phyloP scores from a whole-genome alignment of 1,284 basidiomycete species.

The Leccinum griseonigrum region DNA sequence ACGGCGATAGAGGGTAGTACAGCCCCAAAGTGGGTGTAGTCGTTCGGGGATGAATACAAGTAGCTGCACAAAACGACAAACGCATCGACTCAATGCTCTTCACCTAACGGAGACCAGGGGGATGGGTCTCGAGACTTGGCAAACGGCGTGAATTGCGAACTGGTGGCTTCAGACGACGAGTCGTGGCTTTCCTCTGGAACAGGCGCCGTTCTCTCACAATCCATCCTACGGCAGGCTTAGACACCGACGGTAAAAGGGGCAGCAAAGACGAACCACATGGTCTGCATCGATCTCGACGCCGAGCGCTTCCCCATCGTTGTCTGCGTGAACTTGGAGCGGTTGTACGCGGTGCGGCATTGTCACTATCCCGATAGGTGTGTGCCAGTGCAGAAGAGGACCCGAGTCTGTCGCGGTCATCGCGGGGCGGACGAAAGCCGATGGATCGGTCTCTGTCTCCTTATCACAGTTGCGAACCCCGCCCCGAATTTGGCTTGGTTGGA shows the following conservation, averaged over 20 bases:
- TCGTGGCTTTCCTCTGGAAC: neutral
- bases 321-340: slow-evolving; percentile 12
- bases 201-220: neutral
- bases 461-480: slow-evolving; percentile 16
- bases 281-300: slow-evolving; percentile 13
- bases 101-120: slow-evolving; percentile 12
- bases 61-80: slow-evolving; percentile 10
- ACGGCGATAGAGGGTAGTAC: slow-evolving; percentile 10
- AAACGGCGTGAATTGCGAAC: slow-evolving; percentile 2
- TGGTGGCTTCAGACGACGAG: neutral
- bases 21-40: slow-evolving; percentile 10
- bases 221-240: slow-evolving; percentile 1
- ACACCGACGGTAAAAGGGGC: slow-evolving; percentile 17
- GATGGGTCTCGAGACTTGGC: slow-evolving; percentile 10
- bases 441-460: slow-evolving; percentile 23
- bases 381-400: slow-evolving; percentile 9
- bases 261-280: slow-evolving; percentile 14
- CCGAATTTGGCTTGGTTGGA: slow-evolving; percentile 1
- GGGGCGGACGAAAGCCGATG: neutral
- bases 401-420: slow-evolving; percentile 22
- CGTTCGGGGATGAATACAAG: slow-evolving; percentile 9
- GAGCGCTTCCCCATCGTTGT: slow-evolving; percentile 12
- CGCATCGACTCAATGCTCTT: slow-evolving; percentile 1
- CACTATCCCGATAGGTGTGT: slow-evolving; percentile 24
- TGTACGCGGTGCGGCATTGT: slow-evolving; percentile 8